Conservation (phyloP, 306 rosid species). For the Hylodesmum podocarpum region DNA sequence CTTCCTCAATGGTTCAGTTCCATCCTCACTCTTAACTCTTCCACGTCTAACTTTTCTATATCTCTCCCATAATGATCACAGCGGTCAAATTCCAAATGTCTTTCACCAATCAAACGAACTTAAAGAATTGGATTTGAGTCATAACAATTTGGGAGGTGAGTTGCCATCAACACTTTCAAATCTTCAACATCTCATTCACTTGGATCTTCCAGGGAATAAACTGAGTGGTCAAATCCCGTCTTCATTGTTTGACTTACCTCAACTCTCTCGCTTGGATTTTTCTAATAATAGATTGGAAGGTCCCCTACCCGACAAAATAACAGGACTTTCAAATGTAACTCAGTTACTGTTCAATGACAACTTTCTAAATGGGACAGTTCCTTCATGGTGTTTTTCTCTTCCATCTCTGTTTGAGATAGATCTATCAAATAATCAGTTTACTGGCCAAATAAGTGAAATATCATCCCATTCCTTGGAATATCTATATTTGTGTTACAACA, state of each 20-base stretch:
- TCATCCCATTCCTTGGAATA: not conserved
- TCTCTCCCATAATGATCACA: not conserved
- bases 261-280: no score
- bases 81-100: not conserved
- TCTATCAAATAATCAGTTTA: not conserved
- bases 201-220: no score
- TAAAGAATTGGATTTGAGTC: not conserved
- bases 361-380: not conserved
- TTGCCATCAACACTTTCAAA: no score
- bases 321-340: not conserved
- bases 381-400: constrained; percentile 18
- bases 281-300: not conserved
- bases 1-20: not conserved
- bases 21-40: not conserved
- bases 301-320: not conserved
- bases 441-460: not conserved
- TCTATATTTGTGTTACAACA: not conserved
- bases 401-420: not conserved
- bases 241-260: no score
- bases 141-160: no score
- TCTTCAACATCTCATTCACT: no score
- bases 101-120: not conserved
- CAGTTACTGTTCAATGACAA: not conserved
- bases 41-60: not conserved
- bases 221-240: no score